Conservation (phyloP, 495 filamentous ascomycete species). For the Chaetomidium leptoderma region DNA sequence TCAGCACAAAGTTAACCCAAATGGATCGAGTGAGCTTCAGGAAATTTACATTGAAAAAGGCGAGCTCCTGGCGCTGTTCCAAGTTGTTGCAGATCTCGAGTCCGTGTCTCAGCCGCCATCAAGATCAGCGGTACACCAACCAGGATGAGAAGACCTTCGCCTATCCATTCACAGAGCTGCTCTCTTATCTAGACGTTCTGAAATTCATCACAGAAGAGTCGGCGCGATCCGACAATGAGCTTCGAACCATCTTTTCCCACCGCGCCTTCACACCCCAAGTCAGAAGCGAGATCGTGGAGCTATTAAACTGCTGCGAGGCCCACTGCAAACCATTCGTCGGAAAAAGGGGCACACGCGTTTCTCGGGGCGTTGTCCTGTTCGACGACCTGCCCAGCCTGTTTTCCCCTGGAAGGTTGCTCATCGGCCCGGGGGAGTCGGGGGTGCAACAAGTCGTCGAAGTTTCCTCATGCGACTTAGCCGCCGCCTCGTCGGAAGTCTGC, state of each 20-base stretch:
- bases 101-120: neutral
- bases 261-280: neutral
- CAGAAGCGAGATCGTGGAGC: neutral
- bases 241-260: neutral
- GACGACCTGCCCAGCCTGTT: neutral
- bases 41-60: neutral
- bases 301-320: neutral
- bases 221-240: neutral
- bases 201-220: neutral
- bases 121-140: neutral
- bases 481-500: neutral
- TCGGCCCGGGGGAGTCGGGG: neutral
- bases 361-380: neutral
- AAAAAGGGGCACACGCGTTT: neutral
- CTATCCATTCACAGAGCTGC: neutral
- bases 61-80: neutral
- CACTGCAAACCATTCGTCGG: neutral
- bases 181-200: neutral
- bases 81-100: neutral
- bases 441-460: conserved; percentile 1
- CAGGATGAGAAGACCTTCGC: neutral
- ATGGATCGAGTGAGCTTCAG: neutral
- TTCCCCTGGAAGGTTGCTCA: neutral
- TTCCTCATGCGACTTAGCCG: neutral
- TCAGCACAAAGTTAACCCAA: neutral